Conservation (phyloP, 2,329 filamentous ascomycete species). For the Talaromyces pinophilus region DNA sequence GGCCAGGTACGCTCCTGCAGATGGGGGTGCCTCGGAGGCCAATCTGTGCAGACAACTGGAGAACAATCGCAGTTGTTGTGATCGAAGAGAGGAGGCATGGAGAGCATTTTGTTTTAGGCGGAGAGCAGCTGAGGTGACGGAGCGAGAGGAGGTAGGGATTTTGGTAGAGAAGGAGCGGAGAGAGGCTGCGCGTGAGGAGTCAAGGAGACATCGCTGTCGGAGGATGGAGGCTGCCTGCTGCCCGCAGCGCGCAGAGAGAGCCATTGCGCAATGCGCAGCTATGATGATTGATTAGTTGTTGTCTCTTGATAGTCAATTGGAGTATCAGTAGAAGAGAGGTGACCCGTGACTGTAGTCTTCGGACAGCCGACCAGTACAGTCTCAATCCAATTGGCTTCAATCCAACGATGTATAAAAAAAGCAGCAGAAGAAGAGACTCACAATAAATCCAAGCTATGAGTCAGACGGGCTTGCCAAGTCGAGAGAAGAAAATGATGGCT, state of each 20-base stretch:
- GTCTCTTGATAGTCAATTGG: constrained; percentile 7
- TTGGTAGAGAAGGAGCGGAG: constrained; percentile 42
- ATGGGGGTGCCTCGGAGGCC: constrained; percentile 63
- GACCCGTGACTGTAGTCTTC: neutral
- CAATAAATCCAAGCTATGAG: constrained; percentile 5
- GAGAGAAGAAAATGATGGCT: neutral
- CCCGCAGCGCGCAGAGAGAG: constrained; percentile 49
- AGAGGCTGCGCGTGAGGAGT: constrained; percentile 39
- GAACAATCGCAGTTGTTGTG: constrained; percentile 47
- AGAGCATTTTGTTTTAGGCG: constrained; percentile 23
- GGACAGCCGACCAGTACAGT: neutral
- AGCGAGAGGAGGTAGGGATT: constrained; percentile 26
- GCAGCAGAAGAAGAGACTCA: neutral
- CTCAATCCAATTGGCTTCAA: neutral
- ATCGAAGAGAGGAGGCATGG: constrained; percentile 38
- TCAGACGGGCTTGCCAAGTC: neutral
- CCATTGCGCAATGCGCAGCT: constrained; percentile 45
- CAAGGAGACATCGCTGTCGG: constrained; percentile 45
- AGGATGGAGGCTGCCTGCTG: constrained; percentile 45
- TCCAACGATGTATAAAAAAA: neutral
- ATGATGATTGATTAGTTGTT: neutral
- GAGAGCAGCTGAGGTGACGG: constrained; percentile 7
- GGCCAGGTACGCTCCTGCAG: constrained; percentile 82
- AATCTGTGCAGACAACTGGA: constrained; percentile 43
- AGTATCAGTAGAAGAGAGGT: neutral